Percentiles rank a stretch among this genome's conserved stretches.
Conservation (phyloP, 306 rosid species). For the Malus sieversii region DNA sequence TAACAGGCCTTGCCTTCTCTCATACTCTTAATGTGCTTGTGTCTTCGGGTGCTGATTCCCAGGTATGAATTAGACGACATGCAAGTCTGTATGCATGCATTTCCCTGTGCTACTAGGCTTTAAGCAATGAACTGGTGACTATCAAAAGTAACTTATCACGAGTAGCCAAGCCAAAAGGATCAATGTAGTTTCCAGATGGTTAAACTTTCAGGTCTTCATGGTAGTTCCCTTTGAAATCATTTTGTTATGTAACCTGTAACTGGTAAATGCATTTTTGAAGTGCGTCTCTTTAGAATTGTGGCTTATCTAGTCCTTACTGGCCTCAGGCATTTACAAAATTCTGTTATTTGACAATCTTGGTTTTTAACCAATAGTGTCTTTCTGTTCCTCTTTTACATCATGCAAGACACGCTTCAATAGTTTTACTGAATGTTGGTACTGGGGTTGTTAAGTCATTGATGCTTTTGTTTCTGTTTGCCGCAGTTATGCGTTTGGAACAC, state of each 20-base stretch:
- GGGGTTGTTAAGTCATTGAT: neutral
- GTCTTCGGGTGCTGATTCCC: constrained; percentile 99
- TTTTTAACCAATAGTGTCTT: neutral
- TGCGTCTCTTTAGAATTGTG: neutral
- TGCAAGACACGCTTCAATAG: neutral
- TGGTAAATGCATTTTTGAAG: neutral
- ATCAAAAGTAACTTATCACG: neutral
- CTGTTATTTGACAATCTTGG: neutral
- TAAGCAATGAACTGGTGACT: constrained; percentile 2
- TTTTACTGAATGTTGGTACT: neutral
- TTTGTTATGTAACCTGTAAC: neutral
- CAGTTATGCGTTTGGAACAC: constrained; percentile 98
- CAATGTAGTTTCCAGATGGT: neutral
- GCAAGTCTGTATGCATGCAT: neutral
- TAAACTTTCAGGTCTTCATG: neutral
- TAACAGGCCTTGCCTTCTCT: constrained; percentile 97
- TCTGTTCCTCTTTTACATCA: neutral
- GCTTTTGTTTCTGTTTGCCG: constrained; percentile 21
- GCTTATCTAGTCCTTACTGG: neutral
- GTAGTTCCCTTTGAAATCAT: neutral
- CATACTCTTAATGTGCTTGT: constrained; percentile 80
- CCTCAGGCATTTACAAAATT: neutral
- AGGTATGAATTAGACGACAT: constrained; percentile 45
- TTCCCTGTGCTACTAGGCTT: neutral
- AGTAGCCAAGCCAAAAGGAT: neutral